Evolutionary conservation across 305 asterid species (phyloP).

Genomic region (Withania somnifera): DNA sequence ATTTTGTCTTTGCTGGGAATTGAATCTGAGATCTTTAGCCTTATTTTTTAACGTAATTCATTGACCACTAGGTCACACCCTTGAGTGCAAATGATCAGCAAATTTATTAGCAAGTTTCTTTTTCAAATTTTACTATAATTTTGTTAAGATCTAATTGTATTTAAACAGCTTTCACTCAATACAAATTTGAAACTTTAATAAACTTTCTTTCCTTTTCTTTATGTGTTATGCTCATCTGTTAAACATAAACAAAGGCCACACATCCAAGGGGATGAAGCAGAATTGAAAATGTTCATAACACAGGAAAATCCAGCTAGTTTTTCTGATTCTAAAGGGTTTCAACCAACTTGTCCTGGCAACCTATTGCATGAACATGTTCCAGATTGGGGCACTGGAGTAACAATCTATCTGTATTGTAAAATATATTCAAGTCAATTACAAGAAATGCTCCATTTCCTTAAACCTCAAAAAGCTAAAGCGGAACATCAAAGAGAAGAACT

Average conservation of each 20-base stretch:
- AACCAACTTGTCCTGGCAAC: constrained; percentile 51
- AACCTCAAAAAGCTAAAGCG: not conserved
- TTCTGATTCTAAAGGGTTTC: constrained; percentile 79
- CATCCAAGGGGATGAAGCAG: not conserved
- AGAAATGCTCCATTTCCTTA: too few species aligned
- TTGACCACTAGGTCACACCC: too few species aligned
- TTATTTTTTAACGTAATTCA: too few species aligned
- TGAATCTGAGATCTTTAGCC: too few species aligned
- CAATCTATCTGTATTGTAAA: constrained; percentile 80
- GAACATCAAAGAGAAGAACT: constrained; percentile 29
- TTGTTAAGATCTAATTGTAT: not conserved
- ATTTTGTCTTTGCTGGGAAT: too few species aligned
- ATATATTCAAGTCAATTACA: too few species aligned
- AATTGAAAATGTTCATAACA: not conserved
- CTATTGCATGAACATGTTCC: constrained; percentile 71
- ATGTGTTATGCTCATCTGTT: not conserved
- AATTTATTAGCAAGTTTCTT: too few species aligned
- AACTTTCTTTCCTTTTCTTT: not conserved
- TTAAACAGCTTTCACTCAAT: not conserved
- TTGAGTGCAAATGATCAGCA: too few species aligned
- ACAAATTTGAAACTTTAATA: not conserved
- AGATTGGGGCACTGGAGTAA: constrained; percentile 72
- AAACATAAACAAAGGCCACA: not conserved
- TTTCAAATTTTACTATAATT: not conserved
- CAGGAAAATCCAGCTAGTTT: not conserved